Base-by-base conservation (phyloP, 176 grass and related monocot species). In the Sorghum bicolor region DNA sequence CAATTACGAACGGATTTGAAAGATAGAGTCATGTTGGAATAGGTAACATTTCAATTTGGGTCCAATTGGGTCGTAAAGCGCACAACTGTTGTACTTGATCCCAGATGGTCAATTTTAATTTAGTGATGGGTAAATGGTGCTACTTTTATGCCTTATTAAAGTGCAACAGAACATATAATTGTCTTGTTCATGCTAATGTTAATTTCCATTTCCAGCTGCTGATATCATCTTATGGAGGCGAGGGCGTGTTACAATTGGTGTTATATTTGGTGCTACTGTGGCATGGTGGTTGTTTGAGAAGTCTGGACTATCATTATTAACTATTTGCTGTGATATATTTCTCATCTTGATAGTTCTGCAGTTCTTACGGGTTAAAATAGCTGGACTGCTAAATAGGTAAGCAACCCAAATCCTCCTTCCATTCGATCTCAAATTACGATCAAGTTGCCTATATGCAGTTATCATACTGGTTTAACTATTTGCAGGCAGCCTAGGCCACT, bases 161-260 rank as follows among this genome's bases (percentile, higher is more conserved):
- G 20, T 74, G 25, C 45, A 74, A 3, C 25, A 67, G 67, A 57
- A 24, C 57, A 66, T 82, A 13, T 41, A 52, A 24, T 44, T 72
- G 78, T 43, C 34, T 36, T 65, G 26, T 34, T 84, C 36, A 6
- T 75, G 44, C 25, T 80, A 20, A 81, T 75, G 73, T 34, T 70
- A 17, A 28, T 69, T 61, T 45, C 70, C 74, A 22, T 32, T 90
- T 86, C 80, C 85, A 99, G 91, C 91, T 87, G 96, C 93, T 34
- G 93, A 99, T 88, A 92, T 99, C 79, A 92, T 99, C 71, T 84
- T 99, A 85, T 99, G 96, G 96, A 92, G 91, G 82, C 40, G 77
- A 28, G 83, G 64, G 63, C 75, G 80, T 69, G 75, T 90, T 60
- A 95, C 96, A 26, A 34, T 83, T 77, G 86, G 89, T 70, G 77